Percentiles rank a stretch among this genome's conserved stretches.
phyloP scores from a whole-genome alignment of 2,329 filamentous ascomycete genomes.

The Fusarium sarcochroum region DNA sequence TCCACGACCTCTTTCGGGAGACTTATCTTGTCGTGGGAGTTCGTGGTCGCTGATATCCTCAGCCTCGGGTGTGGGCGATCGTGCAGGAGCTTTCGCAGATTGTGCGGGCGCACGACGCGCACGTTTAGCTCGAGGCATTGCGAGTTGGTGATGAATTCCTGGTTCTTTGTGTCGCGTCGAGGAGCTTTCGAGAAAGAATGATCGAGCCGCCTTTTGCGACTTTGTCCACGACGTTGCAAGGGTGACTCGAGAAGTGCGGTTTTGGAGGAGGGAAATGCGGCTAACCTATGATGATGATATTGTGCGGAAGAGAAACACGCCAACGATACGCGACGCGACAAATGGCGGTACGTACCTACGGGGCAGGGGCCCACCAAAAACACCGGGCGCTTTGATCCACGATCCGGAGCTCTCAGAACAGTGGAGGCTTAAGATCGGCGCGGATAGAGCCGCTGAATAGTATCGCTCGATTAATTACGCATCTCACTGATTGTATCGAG shows the following conservation, averaged over 20 bases:
- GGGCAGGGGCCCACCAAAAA: slow-evolving; percentile 35
- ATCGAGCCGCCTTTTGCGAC: slow-evolving; percentile 9
- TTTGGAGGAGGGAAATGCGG: slow-evolving; percentile 13
- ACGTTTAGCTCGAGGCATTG: slow-evolving; percentile 52
- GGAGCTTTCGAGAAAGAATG: not conserved
- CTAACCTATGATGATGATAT: slow-evolving; percentile 44
- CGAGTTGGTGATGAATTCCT: not conserved
- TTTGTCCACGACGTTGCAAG: slow-evolving; percentile 8
- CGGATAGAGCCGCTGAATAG: slow-evolving; percentile 1
- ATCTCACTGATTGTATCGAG: not conserved
- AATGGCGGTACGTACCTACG: slow-evolving; percentile 31
- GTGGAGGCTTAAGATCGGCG: slow-evolving; percentile 4
- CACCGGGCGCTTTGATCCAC: slow-evolving; percentile 35
- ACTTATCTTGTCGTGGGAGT: slow-evolving; percentile 24
- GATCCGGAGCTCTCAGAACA: not conserved
- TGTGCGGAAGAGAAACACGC: slow-evolving; percentile 47
- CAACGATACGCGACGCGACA: slow-evolving; percentile 51
- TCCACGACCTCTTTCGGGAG: slow-evolving; percentile 44
- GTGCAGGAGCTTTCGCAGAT: slow-evolving; percentile 40
- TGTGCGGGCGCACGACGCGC: slow-evolving; percentile 47
- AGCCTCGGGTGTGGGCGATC: slow-evolving; percentile 36
- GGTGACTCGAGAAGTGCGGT: slow-evolving; percentile 6
- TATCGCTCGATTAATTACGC: not conserved
- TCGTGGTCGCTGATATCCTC: slow-evolving; percentile 33
- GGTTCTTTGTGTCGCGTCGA: not conserved